A percentile compares a stretch with the other conserved stretches of the same genome.
Evolutionary conservation across 2,329 filamentous ascomycete species (phyloP).

Genomic region (Nakataea oryzae): DNA sequence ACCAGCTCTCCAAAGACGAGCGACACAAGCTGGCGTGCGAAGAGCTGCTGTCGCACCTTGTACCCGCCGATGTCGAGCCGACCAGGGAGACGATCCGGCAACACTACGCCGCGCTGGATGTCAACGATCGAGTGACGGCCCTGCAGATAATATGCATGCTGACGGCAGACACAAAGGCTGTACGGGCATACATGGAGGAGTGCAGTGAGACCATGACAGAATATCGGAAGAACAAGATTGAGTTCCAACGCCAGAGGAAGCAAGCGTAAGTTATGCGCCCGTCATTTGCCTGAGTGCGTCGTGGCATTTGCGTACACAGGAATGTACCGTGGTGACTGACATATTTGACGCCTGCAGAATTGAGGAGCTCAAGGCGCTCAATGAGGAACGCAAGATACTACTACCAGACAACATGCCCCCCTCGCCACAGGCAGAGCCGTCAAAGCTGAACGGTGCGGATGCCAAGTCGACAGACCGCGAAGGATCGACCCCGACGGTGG

Average conservation of each 20-base stretch:
- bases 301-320: neutral
- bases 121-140: constrained; percentile 71
- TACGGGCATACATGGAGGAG: constrained; percentile 82
- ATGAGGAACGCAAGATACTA: constrained; percentile 63
- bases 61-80: constrained; percentile 65
- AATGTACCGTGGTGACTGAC: constrained; percentile 15
- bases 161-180: constrained; percentile 73
- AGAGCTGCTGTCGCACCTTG: constrained; percentile 68
- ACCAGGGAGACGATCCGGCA: constrained; percentile 61
- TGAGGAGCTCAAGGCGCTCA: constrained; percentile 60
- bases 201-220: constrained; percentile 91
- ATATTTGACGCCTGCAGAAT: constrained; percentile 31
- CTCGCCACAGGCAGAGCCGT: constrained; percentile 43
- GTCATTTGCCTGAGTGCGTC: neutral
- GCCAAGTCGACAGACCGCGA: constrained; percentile 53
- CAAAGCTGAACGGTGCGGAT: constrained; percentile 42
- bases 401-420: constrained; percentile 62
- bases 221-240: constrained; percentile 91
- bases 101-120: constrained; percentile 66
- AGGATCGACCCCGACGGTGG: constrained; percentile 47
- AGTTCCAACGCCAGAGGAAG: constrained; percentile 71
- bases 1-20: constrained; percentile 72
- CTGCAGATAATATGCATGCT: constrained; percentile 82
- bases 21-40: constrained; percentile 64
- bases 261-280: constrained; percentile 44